phyloP scores from a whole-genome alignment of 2,329 filamentous ascomycete species.

The Cladosporium sp. region DNA sequence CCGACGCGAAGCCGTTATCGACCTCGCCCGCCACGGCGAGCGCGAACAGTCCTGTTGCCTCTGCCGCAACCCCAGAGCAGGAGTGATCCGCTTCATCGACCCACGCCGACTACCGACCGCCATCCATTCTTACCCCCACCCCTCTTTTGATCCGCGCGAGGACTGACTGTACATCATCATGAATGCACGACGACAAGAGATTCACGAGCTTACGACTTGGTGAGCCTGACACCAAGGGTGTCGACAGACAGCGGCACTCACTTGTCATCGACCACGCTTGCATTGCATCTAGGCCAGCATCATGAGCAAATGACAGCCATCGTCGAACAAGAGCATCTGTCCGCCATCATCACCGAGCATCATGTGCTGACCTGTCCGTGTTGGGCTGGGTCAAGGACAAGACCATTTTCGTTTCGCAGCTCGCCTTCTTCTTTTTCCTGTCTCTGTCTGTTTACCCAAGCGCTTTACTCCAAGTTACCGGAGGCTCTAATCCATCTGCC shows the following conservation, averaged over 20 bases:
- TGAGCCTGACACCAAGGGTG: slow-evolving; percentile 7
- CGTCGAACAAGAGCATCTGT: not conserved
- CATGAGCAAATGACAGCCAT: slow-evolving; percentile 6
- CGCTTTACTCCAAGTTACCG: not conserved
- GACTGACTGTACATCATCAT: slow-evolving; percentile 12
- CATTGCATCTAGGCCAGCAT: slow-evolving; percentile 9
- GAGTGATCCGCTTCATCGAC: slow-evolving; percentile 15
- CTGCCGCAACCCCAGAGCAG: slow-evolving; percentile 20
- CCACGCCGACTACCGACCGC: slow-evolving; percentile 3
- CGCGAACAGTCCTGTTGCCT: slow-evolving; percentile 22
- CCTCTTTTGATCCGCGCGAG: slow-evolving; percentile 6
- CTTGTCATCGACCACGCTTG: slow-evolving; percentile 10
- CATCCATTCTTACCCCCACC: slow-evolving; percentile 4
- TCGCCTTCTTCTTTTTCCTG: not conserved
- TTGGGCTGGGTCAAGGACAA: slow-evolving; percentile 3
- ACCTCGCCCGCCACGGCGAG: slow-evolving; percentile 20
- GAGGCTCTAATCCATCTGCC: slow-evolving; percentile 2
- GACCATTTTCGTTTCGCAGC: not conserved
- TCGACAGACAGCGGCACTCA: slow-evolving; percentile 9
- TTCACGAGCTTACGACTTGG: slow-evolving; percentile 9
- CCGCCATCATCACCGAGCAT: slow-evolving; percentile 9
- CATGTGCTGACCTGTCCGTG: slow-evolving; percentile 8
- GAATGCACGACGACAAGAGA: slow-evolving; percentile 11
- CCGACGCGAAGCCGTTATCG: slow-evolving; percentile 19
- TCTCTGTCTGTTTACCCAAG: not conserved